Evolutionary conservation across 2,329 filamentous ascomycete species (phyloP), one percentile per base, ranked within the genome.

Genomic region (Coleophoma cylindrospora): DNA sequence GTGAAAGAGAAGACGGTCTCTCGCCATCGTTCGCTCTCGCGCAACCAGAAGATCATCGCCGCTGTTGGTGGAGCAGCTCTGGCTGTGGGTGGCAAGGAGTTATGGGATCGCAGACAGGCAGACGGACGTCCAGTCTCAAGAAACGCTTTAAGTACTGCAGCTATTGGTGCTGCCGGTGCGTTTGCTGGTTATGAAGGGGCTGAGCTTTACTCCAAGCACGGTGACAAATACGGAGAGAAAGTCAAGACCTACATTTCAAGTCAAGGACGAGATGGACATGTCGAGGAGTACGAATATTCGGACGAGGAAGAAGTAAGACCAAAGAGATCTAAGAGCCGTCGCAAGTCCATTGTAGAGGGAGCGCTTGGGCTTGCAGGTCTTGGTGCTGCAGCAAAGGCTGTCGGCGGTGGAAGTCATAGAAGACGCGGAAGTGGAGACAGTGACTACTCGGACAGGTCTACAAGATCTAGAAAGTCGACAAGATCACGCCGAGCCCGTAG

Each of bases 21-120:
- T 48, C 72, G 72, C 53, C 77, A 68, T 57, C 73, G 79, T 58
- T 72, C 77, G 52, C 68, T 84, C 52, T 76, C 75, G 53, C 80
- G 83, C 67, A 79, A 85, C 60, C 77, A 86, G 57, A 84, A 84
- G 67, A 82, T 86, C 55, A 74, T 84, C 43, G 82, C 82, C 19
- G 83, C 80, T n/a, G 75, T 85, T 34, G 77, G 80, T 34, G 83
- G 83, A 40, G 83, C 82, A 47, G 79, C 82, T 33, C 67, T 86
- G 19, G 79, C 80, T n/a, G 79, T 81, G 10, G 82, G 81, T 46
- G 80, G 80, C 46, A 86, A 86, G 67, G 83, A 86, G 63, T 66
- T 85, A 4, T 86, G 76, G 64, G 82, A 86, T 60, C 81, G 82
- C 53, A 77, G 71, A 56, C 78, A 84, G 59, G 80, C 63, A 37